These are phyloP conservation scores for Citropsis articulata DNA, from an alignment of 345 rosid genomes.

Conservation along the genomic window DNA sequence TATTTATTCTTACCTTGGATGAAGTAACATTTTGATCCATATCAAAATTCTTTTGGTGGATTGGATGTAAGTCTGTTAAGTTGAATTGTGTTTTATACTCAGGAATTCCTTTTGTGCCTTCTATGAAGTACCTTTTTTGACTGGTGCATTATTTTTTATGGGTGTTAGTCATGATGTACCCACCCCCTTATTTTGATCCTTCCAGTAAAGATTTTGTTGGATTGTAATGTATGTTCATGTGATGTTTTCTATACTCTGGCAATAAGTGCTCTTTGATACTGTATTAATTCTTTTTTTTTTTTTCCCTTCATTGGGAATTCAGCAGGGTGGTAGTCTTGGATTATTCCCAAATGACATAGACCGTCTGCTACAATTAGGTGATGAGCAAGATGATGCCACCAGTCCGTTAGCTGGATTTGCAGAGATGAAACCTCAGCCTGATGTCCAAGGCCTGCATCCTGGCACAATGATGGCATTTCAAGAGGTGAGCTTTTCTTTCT, in stretches of 20 bases:
- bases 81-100: neutral
- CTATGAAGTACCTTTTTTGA: neutral
- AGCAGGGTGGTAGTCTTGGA: slow-evolving; percentile 64
- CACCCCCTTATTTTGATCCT: neutral
- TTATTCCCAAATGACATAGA: slow-evolving; percentile 57
- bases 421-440: slow-evolving; percentile 40
- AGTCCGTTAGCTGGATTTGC: slow-evolving; percentile 50
- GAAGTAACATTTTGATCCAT: neutral
- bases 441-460: slow-evolving; percentile 31
- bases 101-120: neutral
- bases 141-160: neutral
- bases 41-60: neutral
- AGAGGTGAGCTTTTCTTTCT: slow-evolving; percentile 32
- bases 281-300: neutral
- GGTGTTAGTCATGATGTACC: neutral
- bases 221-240: neutral
- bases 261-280: neutral
- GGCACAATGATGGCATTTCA: slow-evolving; percentile 23
- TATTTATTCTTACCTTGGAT: neutral
- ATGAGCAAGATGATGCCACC: slow-evolving; percentile 82
- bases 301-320: slow-evolving; percentile 12
- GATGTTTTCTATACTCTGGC: neutral
- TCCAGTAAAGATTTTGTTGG: neutral
- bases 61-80: neutral
- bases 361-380: slow-evolving; percentile 48